Conservation (phyloP, 768 basidiomycete species). For the Trametopsis cervina region DNA sequence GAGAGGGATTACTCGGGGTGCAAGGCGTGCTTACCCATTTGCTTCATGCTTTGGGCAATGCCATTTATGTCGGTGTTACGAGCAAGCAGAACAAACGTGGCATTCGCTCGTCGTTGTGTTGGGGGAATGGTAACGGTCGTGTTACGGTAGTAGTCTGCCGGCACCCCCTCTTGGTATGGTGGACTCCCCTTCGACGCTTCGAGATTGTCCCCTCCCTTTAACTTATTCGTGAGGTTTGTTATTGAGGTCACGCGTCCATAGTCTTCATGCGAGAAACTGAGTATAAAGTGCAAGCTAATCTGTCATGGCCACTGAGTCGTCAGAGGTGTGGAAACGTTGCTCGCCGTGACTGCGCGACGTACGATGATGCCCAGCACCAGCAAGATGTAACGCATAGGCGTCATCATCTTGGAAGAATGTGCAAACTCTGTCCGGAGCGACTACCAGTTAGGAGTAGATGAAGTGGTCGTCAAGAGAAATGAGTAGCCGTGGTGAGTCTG, state of each 20-base stretch:
- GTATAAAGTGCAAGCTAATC: slow-evolving; percentile 51
- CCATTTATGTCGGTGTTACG: slow-evolving; percentile 37
- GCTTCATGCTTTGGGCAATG: slow-evolving; percentile 42
- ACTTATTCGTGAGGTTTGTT: slow-evolving; percentile 27
- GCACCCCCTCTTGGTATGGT: slow-evolving; percentile 52
- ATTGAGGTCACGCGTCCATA: slow-evolving; percentile 42
- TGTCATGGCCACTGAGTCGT: slow-evolving; percentile 19
- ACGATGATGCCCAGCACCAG: slow-evolving; percentile 31
- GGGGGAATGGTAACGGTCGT: slow-evolving; percentile 11
- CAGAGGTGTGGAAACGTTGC: neutral
- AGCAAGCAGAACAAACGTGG: slow-evolving; percentile 49
- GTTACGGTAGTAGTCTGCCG: slow-evolving; percentile 26
- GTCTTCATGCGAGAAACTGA: slow-evolving; percentile 42
- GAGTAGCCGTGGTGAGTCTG: too few relatives aligned
- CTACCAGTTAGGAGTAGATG: neutral
- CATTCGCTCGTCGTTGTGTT: slow-evolving; percentile 38
- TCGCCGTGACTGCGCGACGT: slow-evolving; percentile 6
- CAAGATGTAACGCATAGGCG: slow-evolving; percentile 52
- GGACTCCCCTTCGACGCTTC: slow-evolving; percentile 21
- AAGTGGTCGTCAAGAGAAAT: slow-evolving; percentile 2
- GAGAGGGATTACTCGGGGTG: neutral
- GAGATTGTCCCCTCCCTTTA: slow-evolving; percentile 9
- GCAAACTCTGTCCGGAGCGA: neutral
- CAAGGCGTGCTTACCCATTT: slow-evolving; percentile 31
- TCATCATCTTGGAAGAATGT: slow-evolving; percentile 41